These are phyloP conservation scores for Phytophthora pistaciae DNA, from an alignment of 352 stramenopile species.

Conservation along the genomic window DNA sequence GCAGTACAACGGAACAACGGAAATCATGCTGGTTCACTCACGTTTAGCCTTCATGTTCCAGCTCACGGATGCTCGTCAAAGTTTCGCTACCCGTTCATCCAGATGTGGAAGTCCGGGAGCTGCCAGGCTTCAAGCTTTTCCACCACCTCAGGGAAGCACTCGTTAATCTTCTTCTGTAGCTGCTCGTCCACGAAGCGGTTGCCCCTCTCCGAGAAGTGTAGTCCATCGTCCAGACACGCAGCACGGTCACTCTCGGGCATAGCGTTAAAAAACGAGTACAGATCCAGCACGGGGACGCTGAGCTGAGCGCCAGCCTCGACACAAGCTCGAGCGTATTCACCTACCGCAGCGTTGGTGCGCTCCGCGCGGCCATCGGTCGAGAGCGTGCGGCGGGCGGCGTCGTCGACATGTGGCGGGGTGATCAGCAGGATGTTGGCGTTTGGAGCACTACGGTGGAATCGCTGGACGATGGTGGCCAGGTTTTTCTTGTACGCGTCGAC, in stretches of 20 bases:
- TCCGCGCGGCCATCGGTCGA: conserved; percentile 35
- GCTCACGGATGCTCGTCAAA: too few relatives aligned
- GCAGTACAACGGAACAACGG: too few relatives aligned
- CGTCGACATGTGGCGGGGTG: too few relatives aligned
- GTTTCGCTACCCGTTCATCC: conserved; percentile 25
- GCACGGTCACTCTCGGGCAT: conserved; percentile 35
- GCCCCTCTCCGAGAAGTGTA: conserved; percentile 59
- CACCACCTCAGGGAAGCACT: conserved; percentile 28
- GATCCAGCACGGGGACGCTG: conserved; percentile 45
- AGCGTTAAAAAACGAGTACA: conserved; percentile 59
- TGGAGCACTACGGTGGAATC: conserved; percentile 23
- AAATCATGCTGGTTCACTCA: too few relatives aligned
- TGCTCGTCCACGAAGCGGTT: conserved; percentile 58
- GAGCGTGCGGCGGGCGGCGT: conserved; percentile 26
- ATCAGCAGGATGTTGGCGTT: conserved; percentile 55
- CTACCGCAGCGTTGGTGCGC: conserved; percentile 47
- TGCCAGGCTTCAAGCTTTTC: conserved; percentile 46
- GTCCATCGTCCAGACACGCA: conserved; percentile 55
- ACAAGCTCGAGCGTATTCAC: conserved; percentile 54
- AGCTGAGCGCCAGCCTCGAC: conserved; percentile 43
- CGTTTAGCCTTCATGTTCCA: too few relatives aligned
- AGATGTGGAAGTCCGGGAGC: conserved; percentile 41
- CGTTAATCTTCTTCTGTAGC: conserved; percentile 41
- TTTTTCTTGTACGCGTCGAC: conserved; percentile 57
- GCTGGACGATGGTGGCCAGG: conserved; percentile 39